These are phyloP conservation scores for Helenozyma baotianmanensis DNA, from an alignment of 805 yeast species.

Conservation along the genomic window DNA sequence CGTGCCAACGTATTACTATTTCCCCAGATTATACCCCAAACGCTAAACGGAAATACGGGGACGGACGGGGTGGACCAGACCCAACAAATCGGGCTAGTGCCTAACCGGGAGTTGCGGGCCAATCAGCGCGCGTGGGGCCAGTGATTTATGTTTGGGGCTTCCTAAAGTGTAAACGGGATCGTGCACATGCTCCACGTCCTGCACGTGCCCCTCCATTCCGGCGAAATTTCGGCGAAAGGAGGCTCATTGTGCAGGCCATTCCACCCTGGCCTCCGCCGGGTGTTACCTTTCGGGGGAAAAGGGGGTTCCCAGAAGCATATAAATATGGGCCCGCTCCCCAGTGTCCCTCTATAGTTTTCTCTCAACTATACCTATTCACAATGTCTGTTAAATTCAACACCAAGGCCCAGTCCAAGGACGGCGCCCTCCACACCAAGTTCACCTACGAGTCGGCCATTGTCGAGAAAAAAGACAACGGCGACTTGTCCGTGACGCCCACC, in stretches of 20 bases:
- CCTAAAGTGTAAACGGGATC: no score
- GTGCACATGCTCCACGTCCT: neutral
- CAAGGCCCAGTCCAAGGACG: conserved; percentile 46
- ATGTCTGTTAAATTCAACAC: conserved; percentile 19
- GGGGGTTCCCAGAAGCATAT: neutral
- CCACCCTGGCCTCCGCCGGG: neutral
- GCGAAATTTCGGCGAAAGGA: conserved; percentile 17
- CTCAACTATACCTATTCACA: neutral
- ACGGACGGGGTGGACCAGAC: no score
- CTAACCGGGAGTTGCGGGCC: no score
- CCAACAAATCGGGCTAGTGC: no score
- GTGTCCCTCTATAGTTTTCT: neutral
- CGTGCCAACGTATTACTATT: no score
- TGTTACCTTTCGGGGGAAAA: neutral
- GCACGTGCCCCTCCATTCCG: conserved; percentile 9
- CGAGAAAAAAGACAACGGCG: conserved; percentile 46
- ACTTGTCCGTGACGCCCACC: conserved; percentile 64
- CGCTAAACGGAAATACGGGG: no score
- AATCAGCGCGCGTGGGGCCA: no score
- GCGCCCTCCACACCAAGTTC: conserved; percentile 56
- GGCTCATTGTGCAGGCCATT: conserved; percentile 6
- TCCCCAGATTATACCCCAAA: no score
- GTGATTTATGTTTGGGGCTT: no score
- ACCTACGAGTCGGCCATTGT: conserved; percentile 75
- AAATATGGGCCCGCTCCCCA: neutral